Base-by-base conservation (phyloP, 2,329 filamentous ascomycete genomes). In the Ophiostoma pallidulum region DNA sequence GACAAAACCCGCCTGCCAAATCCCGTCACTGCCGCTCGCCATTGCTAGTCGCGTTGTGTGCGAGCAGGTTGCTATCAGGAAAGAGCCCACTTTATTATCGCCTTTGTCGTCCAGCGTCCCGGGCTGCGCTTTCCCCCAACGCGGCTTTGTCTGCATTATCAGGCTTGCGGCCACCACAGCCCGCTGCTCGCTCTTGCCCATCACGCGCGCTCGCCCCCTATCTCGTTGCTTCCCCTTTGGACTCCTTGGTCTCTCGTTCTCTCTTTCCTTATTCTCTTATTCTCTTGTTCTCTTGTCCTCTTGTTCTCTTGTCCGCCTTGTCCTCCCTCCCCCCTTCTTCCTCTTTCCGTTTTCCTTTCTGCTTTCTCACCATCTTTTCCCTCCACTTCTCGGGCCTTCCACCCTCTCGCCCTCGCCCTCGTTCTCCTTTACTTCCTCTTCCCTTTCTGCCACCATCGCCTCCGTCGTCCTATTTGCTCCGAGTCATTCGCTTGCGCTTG, bases 401-500 rank as follows among this genome's bases (percentile, higher is more conserved):
- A 19, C 13, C 51, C 14, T 5, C 33, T 12, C 26, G 28, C 37
- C 22, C 19, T 31, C 32, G 40, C 20, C 36, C 31, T 33, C 10
- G 19, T 37, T 14, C 6, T 22, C 19, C 37, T 38, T 47, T 26
- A 8, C 36, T 29, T 10, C 32, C 33, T 26, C 33, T 6, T 39
- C 22, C 18, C 43, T n/a, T 32, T 41, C 32, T 28, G 37, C 40
- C 46, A 32, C 9, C 43, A 24, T 7, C 41, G 13, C 9, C 14
- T 2, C 28, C 24, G 20, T 35, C 20, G 5, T 16, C 29, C 14
- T 22, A 13, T 28, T 18, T 50, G 24, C 35, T 46, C 51, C 50
- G 51, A 53, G 51, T 53, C 51, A 53, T 53, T 53, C 49, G 41
- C 45, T 53, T 51, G 51, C 38, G 19, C 51, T 51, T 50, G 49